A percentile compares a stretch with the other conserved stretches of the same genome.
phyloP scores from a whole-genome alignment of 306 rosid genomes.

The Trifolium pratense region DNA sequence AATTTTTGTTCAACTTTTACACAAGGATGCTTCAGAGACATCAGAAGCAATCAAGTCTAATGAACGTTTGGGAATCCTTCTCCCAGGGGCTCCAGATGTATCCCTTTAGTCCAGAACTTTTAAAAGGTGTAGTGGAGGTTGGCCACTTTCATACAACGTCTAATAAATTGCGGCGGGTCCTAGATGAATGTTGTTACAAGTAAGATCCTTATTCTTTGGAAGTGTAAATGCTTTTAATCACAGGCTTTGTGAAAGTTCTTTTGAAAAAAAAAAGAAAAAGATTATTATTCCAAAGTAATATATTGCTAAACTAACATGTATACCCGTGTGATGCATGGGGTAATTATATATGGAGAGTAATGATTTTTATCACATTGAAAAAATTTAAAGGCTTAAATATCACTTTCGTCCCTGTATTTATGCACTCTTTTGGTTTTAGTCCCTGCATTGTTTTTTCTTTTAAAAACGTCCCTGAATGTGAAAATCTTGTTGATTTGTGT shows the following conservation, averaged over 20 bases:
- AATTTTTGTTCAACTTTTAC: slow-evolving; percentile 74
- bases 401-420: no score
- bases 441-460: no score
- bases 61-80: slow-evolving; percentile 77
- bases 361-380: no score
- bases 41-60: slow-evolving; percentile 55
- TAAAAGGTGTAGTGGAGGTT: slow-evolving; percentile 64
- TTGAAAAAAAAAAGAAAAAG: neutral
- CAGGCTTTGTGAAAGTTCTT: neutral
- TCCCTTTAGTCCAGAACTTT: slow-evolving; percentile 83
- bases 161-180: slow-evolving; percentile 74
- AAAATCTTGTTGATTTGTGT: no score
- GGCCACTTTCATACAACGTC: slow-evolving; percentile 76
- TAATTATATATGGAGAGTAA: no score
- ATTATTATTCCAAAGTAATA: neutral
- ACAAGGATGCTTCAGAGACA: slow-evolving; percentile 79
- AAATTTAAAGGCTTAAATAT: no score
- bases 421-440: no score
- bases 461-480: no score
- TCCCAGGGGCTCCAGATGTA: slow-evolving; percentile 80
- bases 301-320: no score
- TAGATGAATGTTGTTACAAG: slow-evolving; percentile 80
- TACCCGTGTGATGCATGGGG: no score
- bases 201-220: slow-evolving; percentile 48
- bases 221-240: slow-evolving; percentile 4